Conservation (phyloP, 1,284 basidiomycete species). For the Pascua sp. region DNA sequence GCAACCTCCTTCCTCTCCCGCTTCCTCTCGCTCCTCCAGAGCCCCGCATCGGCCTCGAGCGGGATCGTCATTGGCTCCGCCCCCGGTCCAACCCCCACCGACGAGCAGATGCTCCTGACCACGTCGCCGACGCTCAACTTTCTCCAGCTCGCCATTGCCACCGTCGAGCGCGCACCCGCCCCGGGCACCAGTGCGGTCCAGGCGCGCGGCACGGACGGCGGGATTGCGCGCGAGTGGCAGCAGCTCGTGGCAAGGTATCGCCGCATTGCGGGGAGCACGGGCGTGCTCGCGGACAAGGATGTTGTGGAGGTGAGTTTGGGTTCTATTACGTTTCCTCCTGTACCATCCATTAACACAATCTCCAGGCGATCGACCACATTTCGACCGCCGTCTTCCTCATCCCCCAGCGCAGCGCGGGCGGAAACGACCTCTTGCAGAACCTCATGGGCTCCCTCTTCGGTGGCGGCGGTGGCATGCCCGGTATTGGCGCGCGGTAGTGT, state of each 20-base stretch:
- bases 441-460: conserved; percentile 78
- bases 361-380: conserved; percentile 61
- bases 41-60: conserved; percentile 50
- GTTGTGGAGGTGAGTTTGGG: conserved; percentile 64
- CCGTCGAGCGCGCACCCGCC: conserved; percentile 73
- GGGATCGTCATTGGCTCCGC: conserved; percentile 52
- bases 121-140: conserved; percentile 75
- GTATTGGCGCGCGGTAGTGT: conserved; percentile 9
- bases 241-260: conserved; percentile 73
- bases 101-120: conserved; percentile 67
- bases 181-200: conserved; percentile 47
- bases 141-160: conserved; percentile 74
- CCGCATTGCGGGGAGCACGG: conserved; percentile 54
- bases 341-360: not conserved
- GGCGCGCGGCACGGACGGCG: conserved; percentile 58
- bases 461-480: conserved; percentile 53
- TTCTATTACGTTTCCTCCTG: not conserved
- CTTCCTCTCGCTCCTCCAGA: conserved; percentile 63
- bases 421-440: conserved; percentile 74
- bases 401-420: conserved; percentile 61
- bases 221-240: conserved; percentile 65
- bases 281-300: conserved; percentile 61
- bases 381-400: conserved; percentile 68
- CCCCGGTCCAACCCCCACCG: conserved; percentile 34
- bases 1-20: conserved; percentile 76